Base-by-base conservation (phyloP, 176 grass and related monocot genomes). In the Lolium multiflorum region DNA sequence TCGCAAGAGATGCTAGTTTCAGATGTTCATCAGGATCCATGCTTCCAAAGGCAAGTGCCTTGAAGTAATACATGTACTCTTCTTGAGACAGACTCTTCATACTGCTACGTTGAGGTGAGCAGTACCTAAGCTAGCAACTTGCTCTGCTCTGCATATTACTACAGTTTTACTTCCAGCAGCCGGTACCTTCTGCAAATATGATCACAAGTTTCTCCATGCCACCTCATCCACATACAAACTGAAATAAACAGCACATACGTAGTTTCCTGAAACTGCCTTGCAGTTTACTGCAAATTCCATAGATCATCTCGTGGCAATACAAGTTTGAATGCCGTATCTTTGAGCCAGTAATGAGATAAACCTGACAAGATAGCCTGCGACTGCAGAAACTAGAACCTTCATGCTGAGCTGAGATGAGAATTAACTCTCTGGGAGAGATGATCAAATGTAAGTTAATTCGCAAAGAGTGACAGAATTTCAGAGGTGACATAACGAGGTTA, bases 21-120 rank as follows among this genome's bases (percentile, higher is more conserved):
- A 47, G 72, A 18, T 76, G 71, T 7, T 86, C 87, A 66, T 83
- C 62, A 43, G 87, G 82, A 39, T 92, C 24, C 64, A 72, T 85
- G 64, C 78, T 81, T 49, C 87, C 87, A 39, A 92, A 89, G 21
- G 86, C 59, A 54, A 77, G 77, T 11, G 71, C 69, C 44, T 61
- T 82, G 77, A 89, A 92, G 77, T 81, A 86, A 13, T 80, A 92
- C 48, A 67, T 26, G 74, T 89, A 86, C 24, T 89, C 82, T n/a
- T 92, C 82, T 66, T 66, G 63, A n/a, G n/a, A n/a, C n/a, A n/a
- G n/a, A n/a, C n/a, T n/a, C n/a, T n/a, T n/a, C n/a, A n/a, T n/a
- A n/a, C n/a, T n/a, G n/a, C n/a, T n/a, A n/a, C n/a, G n/a, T n/a
- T n/a, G n/a, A 35, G 26, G 13, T 28, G 18, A 10, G 61, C 10